Base-by-base conservation (phyloP, 2,329 filamentous ascomycete species). In the Fusarium sp. region DNA sequence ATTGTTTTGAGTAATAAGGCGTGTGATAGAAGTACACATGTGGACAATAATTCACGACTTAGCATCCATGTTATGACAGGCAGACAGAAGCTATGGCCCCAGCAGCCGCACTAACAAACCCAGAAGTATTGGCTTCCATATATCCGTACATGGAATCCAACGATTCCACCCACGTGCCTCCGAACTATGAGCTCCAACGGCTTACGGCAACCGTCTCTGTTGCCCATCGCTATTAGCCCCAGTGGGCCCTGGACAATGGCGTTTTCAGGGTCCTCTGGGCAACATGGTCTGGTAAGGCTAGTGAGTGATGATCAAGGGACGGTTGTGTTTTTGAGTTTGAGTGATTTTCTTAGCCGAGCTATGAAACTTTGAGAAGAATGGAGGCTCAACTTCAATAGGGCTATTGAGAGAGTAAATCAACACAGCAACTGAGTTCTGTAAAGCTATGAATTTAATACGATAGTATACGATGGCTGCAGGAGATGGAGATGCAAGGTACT, bases 1-100 rank as follows among this genome's bases (percentile, higher is more conserved):
- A 74, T 56, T 38, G 25, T 29, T 66, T 72, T 59, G 54, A 70
- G 65, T 51, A 70, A 65, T 27, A 50, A 50, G 54, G 66, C 58
- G 59, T 30, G 34, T 25, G 51, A 64, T 52, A n/a, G 22, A 18
- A 38, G 34, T 38, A 38, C 34, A 14, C 25, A 57, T 40, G 52
- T 46, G 32, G 66, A 44, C 24, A 53, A 40, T 14, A n/a, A 18
- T 38, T 16, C 44, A 38, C 45, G 34, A 38, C 25, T 46, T 38
- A 34, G 46, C 60, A 52, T 65, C 59, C 68, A 55, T n/a, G 52
- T 54, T 49, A 46, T 65, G 59, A 57, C 63, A 20, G 40, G 20
- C 40, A 34, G 40, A 24, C 40, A 29, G 29, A 32, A 34, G 40
- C 14, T 15, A 25, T 51, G 25, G 24, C 11, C n/a, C n/a, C 25